phyloP scores from a whole-genome alignment of 2,329 filamentous ascomycete species.

The Trichoderma pleuroti region DNA sequence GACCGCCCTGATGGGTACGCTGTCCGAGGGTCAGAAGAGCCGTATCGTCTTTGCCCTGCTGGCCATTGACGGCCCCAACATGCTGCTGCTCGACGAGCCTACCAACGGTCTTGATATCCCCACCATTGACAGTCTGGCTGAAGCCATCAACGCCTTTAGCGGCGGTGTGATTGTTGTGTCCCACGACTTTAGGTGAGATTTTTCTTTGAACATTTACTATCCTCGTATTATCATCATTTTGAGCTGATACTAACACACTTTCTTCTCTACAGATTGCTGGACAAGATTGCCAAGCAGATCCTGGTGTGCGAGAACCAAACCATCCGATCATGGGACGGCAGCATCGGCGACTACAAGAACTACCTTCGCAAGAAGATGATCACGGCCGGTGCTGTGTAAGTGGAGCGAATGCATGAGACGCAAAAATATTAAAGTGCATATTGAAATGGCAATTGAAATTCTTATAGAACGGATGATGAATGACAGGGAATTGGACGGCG shows the following conservation, averaged over 20 bases:
- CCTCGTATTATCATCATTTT: no score
- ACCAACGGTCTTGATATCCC: constrained; percentile 99
- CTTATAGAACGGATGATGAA: constrained; percentile 24
- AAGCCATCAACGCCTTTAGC: constrained; percentile 93
- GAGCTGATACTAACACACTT: constrained; percentile 21
- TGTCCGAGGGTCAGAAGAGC: constrained; percentile 96
- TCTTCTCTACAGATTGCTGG: constrained; percentile 65
- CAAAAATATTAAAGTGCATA: constrained; percentile 8
- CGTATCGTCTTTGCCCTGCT: constrained; percentile 97
- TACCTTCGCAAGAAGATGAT: constrained; percentile 99
- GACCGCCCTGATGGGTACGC: constrained; percentile 94
- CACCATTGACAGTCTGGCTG: constrained; percentile 94
- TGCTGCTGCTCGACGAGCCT: constrained; percentile 96
- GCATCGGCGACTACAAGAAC: constrained; percentile 95
- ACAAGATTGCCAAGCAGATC: constrained; percentile 99
- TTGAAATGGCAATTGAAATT: constrained; percentile 19
- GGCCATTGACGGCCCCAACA: constrained; percentile 94
- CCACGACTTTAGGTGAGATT: constrained; percentile 91
- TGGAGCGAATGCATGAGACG: background rate
- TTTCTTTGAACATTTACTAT: no score
- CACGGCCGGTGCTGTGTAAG: constrained; percentile 76
- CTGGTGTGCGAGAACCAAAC: constrained; percentile 99
- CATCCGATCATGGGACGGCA: constrained; percentile 82
- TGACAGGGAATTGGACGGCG: constrained; percentile 19
- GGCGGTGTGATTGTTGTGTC: constrained; percentile 97